A percentile compares a stretch with the other conserved stretches of the same genome.
Evolutionary conservation across 1,284 basidiomycete species (phyloP).

Genomic region (Tausonia pullulans): DNA sequence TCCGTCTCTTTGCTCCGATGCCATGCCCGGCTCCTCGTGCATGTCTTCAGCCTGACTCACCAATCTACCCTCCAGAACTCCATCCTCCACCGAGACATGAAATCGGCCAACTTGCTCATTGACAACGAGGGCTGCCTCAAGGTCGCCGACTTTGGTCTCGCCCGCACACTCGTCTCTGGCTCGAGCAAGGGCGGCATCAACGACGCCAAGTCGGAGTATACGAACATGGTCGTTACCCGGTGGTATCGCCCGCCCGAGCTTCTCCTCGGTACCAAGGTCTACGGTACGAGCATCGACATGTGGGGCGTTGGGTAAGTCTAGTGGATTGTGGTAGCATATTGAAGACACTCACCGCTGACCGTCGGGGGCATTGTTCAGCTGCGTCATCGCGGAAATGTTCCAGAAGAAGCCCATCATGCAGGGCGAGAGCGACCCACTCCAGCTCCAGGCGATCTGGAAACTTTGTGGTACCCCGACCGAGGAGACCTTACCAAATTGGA

Average conservation of each 20-base stretch:
- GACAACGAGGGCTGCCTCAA: constrained; percentile 68
- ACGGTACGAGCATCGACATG: constrained; percentile 89
- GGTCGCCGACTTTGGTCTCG: constrained; percentile 96
- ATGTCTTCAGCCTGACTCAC: background rate
- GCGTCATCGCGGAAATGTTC: constrained; percentile 95
- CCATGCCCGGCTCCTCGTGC: background rate
- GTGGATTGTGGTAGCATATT: constrained; percentile 3
- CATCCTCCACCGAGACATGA: constrained; percentile 96
- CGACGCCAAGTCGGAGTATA: constrained; percentile 48
- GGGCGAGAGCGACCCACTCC: constrained; percentile 79
- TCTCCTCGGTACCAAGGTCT: constrained; percentile 74
- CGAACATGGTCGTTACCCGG: constrained; percentile 95
- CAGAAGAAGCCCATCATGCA: constrained; percentile 74
- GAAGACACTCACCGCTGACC: constrained; percentile 9
- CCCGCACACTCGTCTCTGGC: constrained; percentile 48
- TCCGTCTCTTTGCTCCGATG: constrained; percentile 33
- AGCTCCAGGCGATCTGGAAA: constrained; percentile 77
- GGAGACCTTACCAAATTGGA: constrained; percentile 61
- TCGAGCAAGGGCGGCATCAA: constrained; percentile 12
- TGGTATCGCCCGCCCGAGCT: constrained; percentile 98
- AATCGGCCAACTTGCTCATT: constrained; percentile 93
- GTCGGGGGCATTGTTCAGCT: constrained; percentile 39
- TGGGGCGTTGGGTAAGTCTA: constrained; percentile 85
- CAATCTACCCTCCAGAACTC: constrained; percentile 55
- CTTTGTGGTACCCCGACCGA: constrained; percentile 81